Evolutionary conservation across 768 basidiomycete genomes (phyloP), one percentile per base, ranked within the genome.

Genomic region (Boletus reticuloceps): DNA sequence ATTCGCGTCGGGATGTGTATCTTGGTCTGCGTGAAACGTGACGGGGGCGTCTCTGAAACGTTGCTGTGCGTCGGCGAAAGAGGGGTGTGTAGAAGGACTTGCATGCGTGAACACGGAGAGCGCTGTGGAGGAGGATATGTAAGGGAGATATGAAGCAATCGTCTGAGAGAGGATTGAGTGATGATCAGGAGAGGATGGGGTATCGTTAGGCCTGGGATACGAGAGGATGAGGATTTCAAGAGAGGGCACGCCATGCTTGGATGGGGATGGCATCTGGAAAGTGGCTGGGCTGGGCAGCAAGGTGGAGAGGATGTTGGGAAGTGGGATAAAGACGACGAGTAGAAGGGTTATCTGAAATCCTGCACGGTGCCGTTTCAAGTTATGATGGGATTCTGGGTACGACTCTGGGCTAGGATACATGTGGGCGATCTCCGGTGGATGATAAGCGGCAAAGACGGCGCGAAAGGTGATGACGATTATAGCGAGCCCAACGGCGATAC

Each of bases 81-180:
- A 64, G 9, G 62, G 57, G 29, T 77, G 75, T 6, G 54, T 42
- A 29, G 49, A 58, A 3, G 44, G 53, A 2, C 11, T 39, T 2
- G 69, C 67, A 47, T 78, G 77, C 5, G 73, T 76, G 60, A 77
- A 79, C 10, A 77, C 70, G 10, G 75, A 74, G 17, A 78, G 62
- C 10, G 56, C 27, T 3, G 60, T 63, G 42, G 70, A 61, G 6
- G 68, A 43, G 5, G 69, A 60, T 38, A 72, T 57, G 51, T 71
- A 65, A 5, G 75, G 77, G 4, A 74, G 20, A 55, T 71, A 76
- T 37, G 74, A 77, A 13, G 63, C 39, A 51, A 78, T 68, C 22
- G 76, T 77, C 11, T 65, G 64, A 8, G 65, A 66, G 50, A 78
- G 67, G 20, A 77, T 64, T 4, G 63, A 59, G 31, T 54, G 56